Evolutionary conservation across 257 asterid genomes (phyloP).

Genomic region (Ilex asprella): DNA sequence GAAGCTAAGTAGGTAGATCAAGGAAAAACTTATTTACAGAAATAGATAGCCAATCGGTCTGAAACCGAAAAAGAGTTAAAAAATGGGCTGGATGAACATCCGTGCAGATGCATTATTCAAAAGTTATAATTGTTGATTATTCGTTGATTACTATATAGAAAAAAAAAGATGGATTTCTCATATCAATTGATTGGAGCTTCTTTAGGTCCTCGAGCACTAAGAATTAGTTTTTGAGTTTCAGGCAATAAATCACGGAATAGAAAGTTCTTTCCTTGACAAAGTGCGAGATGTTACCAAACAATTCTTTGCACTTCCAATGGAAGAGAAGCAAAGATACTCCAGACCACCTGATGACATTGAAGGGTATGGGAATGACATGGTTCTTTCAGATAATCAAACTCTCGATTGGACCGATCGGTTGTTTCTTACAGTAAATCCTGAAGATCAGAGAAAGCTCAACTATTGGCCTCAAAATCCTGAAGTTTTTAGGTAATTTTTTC

Average conservation of each 20-base stretch:
- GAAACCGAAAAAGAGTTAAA: too few species aligned
- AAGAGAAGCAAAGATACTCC: not conserved
- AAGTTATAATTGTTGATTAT: too few species aligned
- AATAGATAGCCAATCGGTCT: too few species aligned
- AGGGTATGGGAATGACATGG: not conserved
- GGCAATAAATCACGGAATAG: not conserved
- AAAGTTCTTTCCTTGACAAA: not conserved
- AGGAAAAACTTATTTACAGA: too few species aligned
- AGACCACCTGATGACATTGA: not conserved
- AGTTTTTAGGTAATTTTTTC: conserved; percentile 33
- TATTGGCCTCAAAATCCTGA: not conserved
- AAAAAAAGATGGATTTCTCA: too few species aligned
- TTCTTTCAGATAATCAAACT: not conserved
- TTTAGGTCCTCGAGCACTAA: too few species aligned
- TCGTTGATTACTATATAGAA: too few species aligned
- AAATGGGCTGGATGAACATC: too few species aligned
- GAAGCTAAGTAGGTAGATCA: too few species aligned
- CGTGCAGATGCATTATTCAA: too few species aligned
- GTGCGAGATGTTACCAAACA: not conserved
- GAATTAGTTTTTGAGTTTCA: not conserved
- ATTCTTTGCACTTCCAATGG: conserved; percentile 2
- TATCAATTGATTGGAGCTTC: too few species aligned
- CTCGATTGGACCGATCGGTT: not conserved
- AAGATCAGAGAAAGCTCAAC: not conserved
- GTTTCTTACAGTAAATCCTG: not conserved